Percentiles rank a stretch among this genome's conserved stretches.
Conservation (phyloP, 2,329 filamentous ascomycete species). For the Exophiala mesophila region DNA sequence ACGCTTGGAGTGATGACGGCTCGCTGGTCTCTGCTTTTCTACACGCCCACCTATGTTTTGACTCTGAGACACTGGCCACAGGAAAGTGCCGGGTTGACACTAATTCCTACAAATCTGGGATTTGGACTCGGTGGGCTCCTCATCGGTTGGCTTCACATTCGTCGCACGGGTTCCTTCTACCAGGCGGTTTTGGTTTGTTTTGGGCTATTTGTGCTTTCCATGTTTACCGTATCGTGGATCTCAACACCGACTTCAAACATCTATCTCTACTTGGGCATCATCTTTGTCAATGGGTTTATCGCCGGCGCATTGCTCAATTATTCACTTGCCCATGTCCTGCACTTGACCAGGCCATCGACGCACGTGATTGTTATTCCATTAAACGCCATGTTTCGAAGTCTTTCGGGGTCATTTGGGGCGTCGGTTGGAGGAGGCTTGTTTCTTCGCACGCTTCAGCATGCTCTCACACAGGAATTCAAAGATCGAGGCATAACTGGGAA, state of each 20-base stretch:
- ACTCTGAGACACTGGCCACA: slow-evolving; percentile 67
- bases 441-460: slow-evolving; percentile 53
- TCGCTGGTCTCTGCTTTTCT: slow-evolving; percentile 76
- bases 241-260: slow-evolving; percentile 51
- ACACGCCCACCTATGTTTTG: slow-evolving; percentile 72
- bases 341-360: slow-evolving; percentile 60
- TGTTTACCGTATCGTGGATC: slow-evolving; percentile 53
- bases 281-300: slow-evolving; percentile 64
- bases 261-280: slow-evolving; percentile 46
- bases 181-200: slow-evolving; percentile 57
- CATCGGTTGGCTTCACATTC: slow-evolving; percentile 71
- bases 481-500: slow-evolving; percentile 36
- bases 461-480: slow-evolving; percentile 55
- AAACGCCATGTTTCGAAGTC: slow-evolving; percentile 73
- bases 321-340: slow-evolving; percentile 71
- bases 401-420: slow-evolving; percentile 74
- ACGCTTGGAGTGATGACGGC: slow-evolving; percentile 76
- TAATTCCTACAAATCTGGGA: slow-evolving; percentile 76
- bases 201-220: slow-evolving; percentile 55
- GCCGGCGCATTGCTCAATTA: slow-evolving; percentile 75
- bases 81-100: slow-evolving; percentile 66
- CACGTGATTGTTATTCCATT: slow-evolving; percentile 74
- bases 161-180: slow-evolving; percentile 68
- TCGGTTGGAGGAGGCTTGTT: slow-evolving; percentile 76
- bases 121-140: slow-evolving; percentile 70